Evolutionary conservation across 345 rosid genomes (phyloP).

Genomic region (Gossypium arboreum): DNA sequence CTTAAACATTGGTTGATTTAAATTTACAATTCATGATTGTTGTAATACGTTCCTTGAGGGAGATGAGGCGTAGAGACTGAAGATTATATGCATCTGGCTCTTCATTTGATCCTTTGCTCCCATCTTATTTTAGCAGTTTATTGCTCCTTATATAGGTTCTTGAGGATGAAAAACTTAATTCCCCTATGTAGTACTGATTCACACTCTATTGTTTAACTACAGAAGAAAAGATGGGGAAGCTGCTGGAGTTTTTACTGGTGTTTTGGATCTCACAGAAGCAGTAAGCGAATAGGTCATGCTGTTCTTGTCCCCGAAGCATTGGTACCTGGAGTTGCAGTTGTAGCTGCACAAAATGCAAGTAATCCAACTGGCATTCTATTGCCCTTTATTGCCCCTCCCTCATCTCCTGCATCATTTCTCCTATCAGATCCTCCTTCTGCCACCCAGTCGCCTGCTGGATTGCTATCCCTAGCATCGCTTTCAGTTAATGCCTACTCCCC

Average conservation of each 20-base stretch:
- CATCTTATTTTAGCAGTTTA: background rate
- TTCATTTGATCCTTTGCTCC: background rate
- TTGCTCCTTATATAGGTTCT: background rate
- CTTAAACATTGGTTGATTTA: background rate
- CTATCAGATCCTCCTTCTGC: slow-evolving; percentile 79
- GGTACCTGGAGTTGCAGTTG: slow-evolving; percentile 34
- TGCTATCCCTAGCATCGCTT: slow-evolving; percentile 48
- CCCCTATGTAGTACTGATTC: background rate
- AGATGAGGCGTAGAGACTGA: background rate
- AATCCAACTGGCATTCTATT: slow-evolving; percentile 43
- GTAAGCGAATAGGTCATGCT: slow-evolving; percentile 81
- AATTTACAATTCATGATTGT: background rate
- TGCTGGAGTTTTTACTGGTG: slow-evolving; percentile 77
- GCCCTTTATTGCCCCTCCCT: slow-evolving; percentile 90
- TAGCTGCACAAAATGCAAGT: slow-evolving; percentile 37
- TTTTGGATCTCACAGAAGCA: slow-evolving; percentile 67
- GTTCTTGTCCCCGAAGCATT: slow-evolving; percentile 67
- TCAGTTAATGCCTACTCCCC: slow-evolving; percentile 55
- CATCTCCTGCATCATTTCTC: slow-evolving; percentile 87
- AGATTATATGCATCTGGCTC: background rate
- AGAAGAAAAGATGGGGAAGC: slow-evolving; percentile 90
- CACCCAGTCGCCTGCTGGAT: slow-evolving; percentile 69
- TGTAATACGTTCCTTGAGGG: background rate
- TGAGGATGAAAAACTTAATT: background rate
- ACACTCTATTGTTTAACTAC: slow-evolving; percentile 18